Base-by-base conservation (phyloP, 768 basidiomycete species). In the Suillus decipiens region DNA sequence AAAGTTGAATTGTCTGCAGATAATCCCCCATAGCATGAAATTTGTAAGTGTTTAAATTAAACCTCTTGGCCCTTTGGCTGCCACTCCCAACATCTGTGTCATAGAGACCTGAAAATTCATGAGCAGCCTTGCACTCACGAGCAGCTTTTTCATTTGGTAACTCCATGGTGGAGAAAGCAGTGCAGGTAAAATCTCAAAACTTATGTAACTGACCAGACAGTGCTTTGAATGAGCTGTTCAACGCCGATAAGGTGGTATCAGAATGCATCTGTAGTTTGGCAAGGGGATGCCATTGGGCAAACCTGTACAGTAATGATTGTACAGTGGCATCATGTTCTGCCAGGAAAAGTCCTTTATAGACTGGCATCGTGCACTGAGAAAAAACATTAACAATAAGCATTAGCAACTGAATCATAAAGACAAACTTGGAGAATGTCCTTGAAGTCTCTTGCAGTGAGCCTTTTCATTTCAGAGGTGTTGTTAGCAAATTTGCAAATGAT, bases 301-400 rank as follows among this genome's bases (percentile, higher is more conserved):
- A 60, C 1, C 61, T 63, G 64, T 75, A 78, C 1, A 76, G 50
- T 2, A 78, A 61, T 17, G 67, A 61, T 9, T 66, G 50, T 22
- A 75, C 42, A 14, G n/a, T n/a, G n/a, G n/a, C n/a, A 64, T 57
- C 3, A 28, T 33, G 31, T 77, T 64, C 60, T 76, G 66, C 68
- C 64, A 10, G 68, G 69, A 8, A 80, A 67, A 81, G 70, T 4
- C 72, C 76, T n/a, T 80, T 76, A 56, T 79, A 78, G 12, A 70
- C 73, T 1, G 80, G 78, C 10, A 79, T 66, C 1, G 73, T 67
- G 56, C 75, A 76, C 78, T 78, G 37, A n/a, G 15, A 53, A 41
- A 41, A 28, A 28, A n/a, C n/a, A n/a, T n/a, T n/a, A n/a, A n/a
- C n/a, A n/a, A n/a, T n/a, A n/a, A n/a, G n/a, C n/a, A n/a, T n/a